Base-by-base conservation (phyloP, 805 yeast species). In the Yarrowia sp. region DNA sequence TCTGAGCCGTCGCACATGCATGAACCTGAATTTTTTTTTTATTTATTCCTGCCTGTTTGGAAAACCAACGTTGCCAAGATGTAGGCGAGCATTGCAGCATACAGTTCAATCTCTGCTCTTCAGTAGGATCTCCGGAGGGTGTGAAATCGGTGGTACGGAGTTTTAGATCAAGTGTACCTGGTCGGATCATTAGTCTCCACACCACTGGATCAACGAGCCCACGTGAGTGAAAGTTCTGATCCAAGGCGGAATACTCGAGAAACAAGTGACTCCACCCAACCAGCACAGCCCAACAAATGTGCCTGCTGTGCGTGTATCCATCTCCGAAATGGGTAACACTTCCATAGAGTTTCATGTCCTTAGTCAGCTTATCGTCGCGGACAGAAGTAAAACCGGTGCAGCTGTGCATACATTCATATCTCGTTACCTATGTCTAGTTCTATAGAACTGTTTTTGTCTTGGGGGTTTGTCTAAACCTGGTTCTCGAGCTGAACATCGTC, bases 401-500 rank as follows among this genome's bases (percentile, higher is more conserved):
- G 21, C 19, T 6, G 12, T 42, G 47, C 47, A 16, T 16, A 19
- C n/a, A 47, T 7, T 47, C 51, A 18, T 44, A 12, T 44, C 51
- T 44, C 35, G 51, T 44, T 27, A 29, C 24, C 21, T 27, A 27
- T 42, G 25, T 42, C 49, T 8, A 19, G 33, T 44, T 42, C 47
- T 42, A 25, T 16, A 16, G 33, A 25, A 16, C 33, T 24, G 33
- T 25, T 25, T 42, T 25, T 25, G n/a, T 16, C 7, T 21, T 14
- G 27, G 22, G 21, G 21, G 19, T 27, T 21, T 8, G 3, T n/a
- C 36, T 22, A 47, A 22, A 47, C 56, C 56, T 47, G 56, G 31
- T 9, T 32, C 58, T 51, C 58, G n/a, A 51, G 58, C 42, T 35
- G 58, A 22, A 51, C 58, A 35, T 51, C 58, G 24, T 51, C 58